Percentiles rank a stretch among this genome's conserved stretches.
phyloP scores from a whole-genome alignment of 805 yeast genomes.

The Pichia paraexigua region DNA sequence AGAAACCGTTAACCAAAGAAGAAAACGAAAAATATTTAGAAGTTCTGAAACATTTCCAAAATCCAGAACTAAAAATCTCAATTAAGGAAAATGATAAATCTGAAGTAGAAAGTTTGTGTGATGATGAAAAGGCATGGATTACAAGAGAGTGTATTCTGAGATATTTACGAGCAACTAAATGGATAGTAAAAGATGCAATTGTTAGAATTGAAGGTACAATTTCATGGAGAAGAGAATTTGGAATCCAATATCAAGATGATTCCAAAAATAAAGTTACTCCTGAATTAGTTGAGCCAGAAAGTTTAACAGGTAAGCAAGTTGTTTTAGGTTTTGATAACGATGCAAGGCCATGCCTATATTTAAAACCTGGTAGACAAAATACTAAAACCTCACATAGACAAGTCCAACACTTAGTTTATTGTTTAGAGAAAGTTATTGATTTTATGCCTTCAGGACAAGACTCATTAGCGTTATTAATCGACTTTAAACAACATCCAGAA shows the following conservation, averaged over 20 bases:
- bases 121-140: slow-evolving; percentile 80
- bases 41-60: slow-evolving; percentile 57
- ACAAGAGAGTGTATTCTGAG: slow-evolving; percentile 87
- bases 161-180: slow-evolving; percentile 88
- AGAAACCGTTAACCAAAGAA: slow-evolving; percentile 37
- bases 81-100: slow-evolving; percentile 36
- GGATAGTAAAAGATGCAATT: slow-evolving; percentile 68
- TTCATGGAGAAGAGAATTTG: slow-evolving; percentile 93
- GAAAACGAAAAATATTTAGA: slow-evolving; percentile 53
- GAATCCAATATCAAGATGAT: slow-evolving; percentile 45
- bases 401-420: slow-evolving; percentile 90
- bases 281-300: slow-evolving; percentile 53
- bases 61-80: slow-evolving; percentile 43
- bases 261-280: slow-evolving; percentile 43
- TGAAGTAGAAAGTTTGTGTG: slow-evolving; percentile 30
- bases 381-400: slow-evolving; percentile 85
- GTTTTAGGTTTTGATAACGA: slow-evolving; percentile 87
- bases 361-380: slow-evolving; percentile 93
- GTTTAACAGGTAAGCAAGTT: slow-evolving; percentile 88
- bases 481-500: slow-evolving; percentile 75
- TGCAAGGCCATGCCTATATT: slow-evolving; percentile 83
- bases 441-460: slow-evolving; percentile 97
- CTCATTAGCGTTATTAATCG: slow-evolving; percentile 82
- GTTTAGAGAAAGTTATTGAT: slow-evolving; percentile 87
- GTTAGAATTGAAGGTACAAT: slow-evolving; percentile 68